Percentiles rank a stretch among this genome's conserved stretches.
Evolutionary conservation across 257 asterid species (phyloP).

Genomic region (Nicotiana tabacum): DNA sequence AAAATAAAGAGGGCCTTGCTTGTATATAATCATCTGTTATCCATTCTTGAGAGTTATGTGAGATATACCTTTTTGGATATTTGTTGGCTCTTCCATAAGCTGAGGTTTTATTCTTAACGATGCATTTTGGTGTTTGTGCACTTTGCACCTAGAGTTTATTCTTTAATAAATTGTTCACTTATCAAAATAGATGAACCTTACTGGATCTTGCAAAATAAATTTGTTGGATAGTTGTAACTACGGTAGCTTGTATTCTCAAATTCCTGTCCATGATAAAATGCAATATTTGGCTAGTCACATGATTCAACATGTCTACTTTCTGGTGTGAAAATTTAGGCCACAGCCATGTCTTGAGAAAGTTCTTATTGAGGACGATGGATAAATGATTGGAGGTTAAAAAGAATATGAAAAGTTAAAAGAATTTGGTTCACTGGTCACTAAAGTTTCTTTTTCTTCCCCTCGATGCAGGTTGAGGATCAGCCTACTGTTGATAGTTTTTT

Average conservation of each 20-base stretch:
- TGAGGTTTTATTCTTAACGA: not conserved
- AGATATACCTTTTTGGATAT: not conserved
- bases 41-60: not conserved
- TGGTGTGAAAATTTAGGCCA: not conserved
- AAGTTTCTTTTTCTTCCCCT: constrained; percentile 9
- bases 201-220: not conserved
- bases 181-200: not conserved
- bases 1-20: not conserved
- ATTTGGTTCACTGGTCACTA: not conserved
- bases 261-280: not conserved
- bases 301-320: constrained; percentile 1
- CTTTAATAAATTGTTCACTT: not conserved
- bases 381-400: not conserved
- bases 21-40: not conserved
- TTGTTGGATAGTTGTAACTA: not conserved
- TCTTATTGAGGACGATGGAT: not conserved
- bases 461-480: constrained; percentile 62
- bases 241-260: not conserved
- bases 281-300: not conserved
- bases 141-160: not conserved
- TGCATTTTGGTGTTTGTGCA: not conserved
- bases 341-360: not conserved
- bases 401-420: not conserved
- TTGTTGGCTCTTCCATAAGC: not conserved
- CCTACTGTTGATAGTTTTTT: constrained; percentile 74